phyloP scores from a whole-genome alignment of 2,329 filamentous ascomycete genomes.

The Cadophora sp. region DNA sequence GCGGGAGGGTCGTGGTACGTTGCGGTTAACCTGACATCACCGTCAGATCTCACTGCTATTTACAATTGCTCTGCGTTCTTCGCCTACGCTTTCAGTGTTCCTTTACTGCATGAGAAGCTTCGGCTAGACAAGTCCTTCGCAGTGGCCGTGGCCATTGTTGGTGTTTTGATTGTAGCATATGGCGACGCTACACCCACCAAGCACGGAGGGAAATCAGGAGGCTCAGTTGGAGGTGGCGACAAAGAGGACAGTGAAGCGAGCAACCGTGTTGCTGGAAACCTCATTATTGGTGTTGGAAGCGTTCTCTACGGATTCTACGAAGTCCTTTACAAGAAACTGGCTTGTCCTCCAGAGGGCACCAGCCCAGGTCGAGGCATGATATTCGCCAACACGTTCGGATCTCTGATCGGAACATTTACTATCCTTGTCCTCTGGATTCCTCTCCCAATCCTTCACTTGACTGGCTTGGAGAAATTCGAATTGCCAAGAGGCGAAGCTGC shows the following conservation, averaged over 20 bases:
- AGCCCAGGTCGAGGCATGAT: conserved; percentile 76
- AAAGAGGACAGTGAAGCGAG: conserved; percentile 58
- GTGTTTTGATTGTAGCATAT: conserved; percentile 95
- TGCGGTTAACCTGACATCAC: conserved; percentile 90
- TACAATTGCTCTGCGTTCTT: conserved; percentile 99
- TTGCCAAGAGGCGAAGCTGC: conserved; percentile 80
- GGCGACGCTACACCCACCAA: conserved; percentile 70
- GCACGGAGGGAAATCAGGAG: conserved; percentile 61
- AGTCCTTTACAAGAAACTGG: conserved; percentile 91
- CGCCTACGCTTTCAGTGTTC: conserved; percentile 95
- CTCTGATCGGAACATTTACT: conserved; percentile 86
- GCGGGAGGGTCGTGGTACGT: conserved; percentile 96
- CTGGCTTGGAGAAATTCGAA: conserved; percentile 82
- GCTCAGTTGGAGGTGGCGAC: conserved; percentile 54
- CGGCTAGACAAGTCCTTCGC: conserved; percentile 85
- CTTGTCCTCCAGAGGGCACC: conserved; percentile 86
- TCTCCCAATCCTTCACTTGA: conserved; percentile 79
- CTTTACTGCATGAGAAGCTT: conserved; percentile 83
- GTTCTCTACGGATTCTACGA: conserved; percentile 97
- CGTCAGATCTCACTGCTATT: conserved; percentile 93
- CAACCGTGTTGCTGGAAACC: conserved; percentile 80
- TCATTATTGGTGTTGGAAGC: conserved; percentile 89
- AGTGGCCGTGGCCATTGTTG: conserved; percentile 84
- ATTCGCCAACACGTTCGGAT: conserved; percentile 93
- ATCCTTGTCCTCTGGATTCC: conserved; percentile 90